Conservation (phyloP, 306 rosid species). For the Cyclanthera cordifolia region DNA sequence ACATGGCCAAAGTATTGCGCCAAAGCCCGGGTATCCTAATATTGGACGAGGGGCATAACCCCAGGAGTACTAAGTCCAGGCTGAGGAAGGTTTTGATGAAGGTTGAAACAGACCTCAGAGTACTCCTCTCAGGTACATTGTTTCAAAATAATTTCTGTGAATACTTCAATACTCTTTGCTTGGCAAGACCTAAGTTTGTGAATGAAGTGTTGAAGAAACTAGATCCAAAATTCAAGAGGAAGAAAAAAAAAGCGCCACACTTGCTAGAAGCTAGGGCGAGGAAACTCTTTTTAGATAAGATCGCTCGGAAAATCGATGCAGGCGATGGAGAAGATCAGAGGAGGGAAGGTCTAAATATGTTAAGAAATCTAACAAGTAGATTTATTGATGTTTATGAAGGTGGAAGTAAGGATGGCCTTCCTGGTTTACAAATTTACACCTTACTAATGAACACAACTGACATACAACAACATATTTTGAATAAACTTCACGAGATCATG, state of each 20-base stretch:
- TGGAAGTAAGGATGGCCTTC: slow-evolving; percentile 59
- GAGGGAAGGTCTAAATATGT: slow-evolving; percentile 57
- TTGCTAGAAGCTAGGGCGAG: slow-evolving; percentile 63
- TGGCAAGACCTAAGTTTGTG: slow-evolving; percentile 75
- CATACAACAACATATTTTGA: slow-evolving; percentile 52
- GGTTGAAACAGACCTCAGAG: slow-evolving; percentile 68
- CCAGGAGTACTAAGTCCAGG: slow-evolving; percentile 86
- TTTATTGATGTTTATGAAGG: slow-evolving; percentile 89
- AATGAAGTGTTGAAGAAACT: slow-evolving; percentile 59
- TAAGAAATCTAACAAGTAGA: slow-evolving; percentile 60
- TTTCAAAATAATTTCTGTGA: slow-evolving; percentile 95
- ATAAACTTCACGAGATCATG: slow-evolving; percentile 43
- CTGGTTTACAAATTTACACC: slow-evolving; percentile 90
- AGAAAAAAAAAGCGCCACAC: slow-evolving; percentile 32
- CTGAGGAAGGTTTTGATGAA: slow-evolving; percentile 84
- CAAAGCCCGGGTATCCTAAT: slow-evolving; percentile 78
- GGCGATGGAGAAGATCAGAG: slow-evolving; percentile 43
- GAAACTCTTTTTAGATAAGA: slow-evolving; percentile 66
- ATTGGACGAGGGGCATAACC: slow-evolving; percentile 93
- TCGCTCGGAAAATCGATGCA: slow-evolving; percentile 77
- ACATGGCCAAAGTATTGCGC: slow-evolving; percentile 76
- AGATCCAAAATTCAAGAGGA: slow-evolving; percentile 55
- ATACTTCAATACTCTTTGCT: slow-evolving; percentile 77
- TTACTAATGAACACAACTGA: slow-evolving; percentile 77
- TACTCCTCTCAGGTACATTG: slow-evolving; percentile 85